A percentile compares a stretch with the other conserved stretches of the same genome.
These are phyloP conservation scores for Arctium lappa DNA, from an alignment of 129 eudicot genomes.

Conservation along the genomic window DNA sequence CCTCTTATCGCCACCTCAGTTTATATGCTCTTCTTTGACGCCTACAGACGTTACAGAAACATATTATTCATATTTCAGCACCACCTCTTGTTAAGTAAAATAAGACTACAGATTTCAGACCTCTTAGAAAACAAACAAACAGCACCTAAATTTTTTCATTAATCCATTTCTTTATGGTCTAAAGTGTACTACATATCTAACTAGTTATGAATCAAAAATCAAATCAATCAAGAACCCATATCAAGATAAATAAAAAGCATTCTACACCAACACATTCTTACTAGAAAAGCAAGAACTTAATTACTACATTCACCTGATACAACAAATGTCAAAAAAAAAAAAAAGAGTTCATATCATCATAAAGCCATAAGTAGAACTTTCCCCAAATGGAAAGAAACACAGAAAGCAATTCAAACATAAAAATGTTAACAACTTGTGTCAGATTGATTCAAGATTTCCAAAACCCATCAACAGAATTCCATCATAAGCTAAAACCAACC, in stretches of 20 bases:
- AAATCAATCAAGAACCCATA: not conserved
- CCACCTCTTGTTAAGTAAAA: too few relatives aligned
- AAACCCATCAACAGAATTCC: conserved; percentile 14
- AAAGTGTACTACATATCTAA: not conserved
- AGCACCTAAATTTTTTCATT: too few relatives aligned
- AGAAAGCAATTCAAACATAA: conserved; percentile 5
- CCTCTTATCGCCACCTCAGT: too few relatives aligned
- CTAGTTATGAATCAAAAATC: not conserved
- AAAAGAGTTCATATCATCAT: conserved; percentile 1
- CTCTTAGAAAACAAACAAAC: too few relatives aligned
- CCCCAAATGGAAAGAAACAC: conserved; percentile 29
- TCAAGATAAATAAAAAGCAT: not conserved
- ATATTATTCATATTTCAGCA: too few relatives aligned
- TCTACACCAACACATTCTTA: not conserved
- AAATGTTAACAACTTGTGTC: conserved; percentile 2
- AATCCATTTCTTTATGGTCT: too few relatives aligned
- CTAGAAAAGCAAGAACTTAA: not conserved
- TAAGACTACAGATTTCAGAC: too few relatives aligned
- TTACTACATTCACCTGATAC: conserved; percentile 19
- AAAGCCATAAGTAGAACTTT: conserved; percentile 10
- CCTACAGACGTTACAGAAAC: too few relatives aligned
- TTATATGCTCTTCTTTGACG: too few relatives aligned
- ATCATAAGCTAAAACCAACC: not conserved
- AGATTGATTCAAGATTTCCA: not conserved
- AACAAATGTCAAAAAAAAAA: not conserved